Base-by-base conservation (phyloP, 352 stramenopile species). In the Globisporangium irregulare region DNA sequence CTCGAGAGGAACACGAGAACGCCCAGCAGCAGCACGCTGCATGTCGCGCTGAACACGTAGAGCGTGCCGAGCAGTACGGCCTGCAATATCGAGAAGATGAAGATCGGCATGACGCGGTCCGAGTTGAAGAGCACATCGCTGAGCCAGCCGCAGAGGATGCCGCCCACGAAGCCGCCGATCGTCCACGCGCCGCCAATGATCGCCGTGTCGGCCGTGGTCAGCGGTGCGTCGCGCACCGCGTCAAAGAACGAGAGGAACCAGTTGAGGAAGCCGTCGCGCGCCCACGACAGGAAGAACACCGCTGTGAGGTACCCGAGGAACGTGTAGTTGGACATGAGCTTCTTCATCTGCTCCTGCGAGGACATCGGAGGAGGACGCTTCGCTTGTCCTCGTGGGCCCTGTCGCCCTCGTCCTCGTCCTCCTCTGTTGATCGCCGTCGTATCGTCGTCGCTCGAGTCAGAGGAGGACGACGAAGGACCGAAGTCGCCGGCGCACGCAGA, bases 171-270 rank as follows among this genome's bases (percentile, higher is more conserved):
- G 7, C 82, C 85, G 57, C 85, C 85, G 58, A 93, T 79, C 0
- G 85, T 93, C 85, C 85, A 93, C 0, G 85, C 85, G 34, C 85
- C 85, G 14, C 82, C 85, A 41, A 93, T 86, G 66, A 93, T 69
- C 22, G 80, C 79, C 1, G 80, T 89, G 55, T 91, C 79, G 20
- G 73, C 77, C 0, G 74, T 75, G 0, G 79, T 81, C 22, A 93
- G 70, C 9, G 80, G 68, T 5, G 73, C 54, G 1, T 55, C 64
- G 7, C 85, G 82, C 38, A 90, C 85, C 36, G 83, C 75, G 58
- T 93, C 82, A 53, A 93, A 91, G 69, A 89, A 91, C 1, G 85
- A 88, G 36, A 90, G 73, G 66, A 91, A 91, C 85, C 81, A 91
- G 46, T 93, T 93, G 51, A 91, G 78, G 50, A 89, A 89, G 27